A percentile compares a stretch with the other conserved stretches of the same genome.
Conservation (phyloP, 1,284 basidiomycete genomes). For the Bjerkandera adusta region DNA sequence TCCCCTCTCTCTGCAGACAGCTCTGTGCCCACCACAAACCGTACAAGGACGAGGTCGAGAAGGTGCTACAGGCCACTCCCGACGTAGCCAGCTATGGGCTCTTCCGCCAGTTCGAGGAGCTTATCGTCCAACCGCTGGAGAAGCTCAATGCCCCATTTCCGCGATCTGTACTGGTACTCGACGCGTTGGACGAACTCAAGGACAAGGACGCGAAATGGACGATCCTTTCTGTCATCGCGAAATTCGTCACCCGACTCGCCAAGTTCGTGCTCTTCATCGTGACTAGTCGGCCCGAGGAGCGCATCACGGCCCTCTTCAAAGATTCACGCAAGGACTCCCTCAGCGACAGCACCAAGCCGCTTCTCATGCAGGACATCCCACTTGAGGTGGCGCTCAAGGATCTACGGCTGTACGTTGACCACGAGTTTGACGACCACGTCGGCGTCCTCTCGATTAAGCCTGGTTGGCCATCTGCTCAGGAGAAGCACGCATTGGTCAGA, state of each 20-base stretch:
- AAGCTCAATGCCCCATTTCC: too few relatives aligned
- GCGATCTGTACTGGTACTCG: constrained; percentile 22
- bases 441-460: background rate
- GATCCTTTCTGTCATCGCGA: constrained; percentile 15
- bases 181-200: constrained; percentile 29
- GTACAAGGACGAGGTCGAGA: constrained; percentile 16
- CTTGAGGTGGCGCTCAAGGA: background rate
- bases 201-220: constrained; percentile 19
- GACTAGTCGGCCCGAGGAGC: constrained; percentile 26
- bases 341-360: background rate
- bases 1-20: constrained; percentile 27
- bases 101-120: constrained; percentile 18
- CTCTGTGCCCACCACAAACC: constrained; percentile 16
- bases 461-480: background rate
- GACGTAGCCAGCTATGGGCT: constrained; percentile 7
- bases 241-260: background rate
- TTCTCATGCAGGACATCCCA: background rate
- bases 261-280: constrained; percentile 19
- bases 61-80: constrained; percentile 15
- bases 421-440: background rate
- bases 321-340: background rate
- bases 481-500: background rate
- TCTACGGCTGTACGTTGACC: background rate
- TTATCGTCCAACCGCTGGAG: constrained; percentile 24
- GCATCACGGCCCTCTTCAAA: constrained; percentile 18